phyloP scores from a whole-genome alignment of 2,329 filamentous ascomycete genomes.

The Uncinocarpus reesii region DNA sequence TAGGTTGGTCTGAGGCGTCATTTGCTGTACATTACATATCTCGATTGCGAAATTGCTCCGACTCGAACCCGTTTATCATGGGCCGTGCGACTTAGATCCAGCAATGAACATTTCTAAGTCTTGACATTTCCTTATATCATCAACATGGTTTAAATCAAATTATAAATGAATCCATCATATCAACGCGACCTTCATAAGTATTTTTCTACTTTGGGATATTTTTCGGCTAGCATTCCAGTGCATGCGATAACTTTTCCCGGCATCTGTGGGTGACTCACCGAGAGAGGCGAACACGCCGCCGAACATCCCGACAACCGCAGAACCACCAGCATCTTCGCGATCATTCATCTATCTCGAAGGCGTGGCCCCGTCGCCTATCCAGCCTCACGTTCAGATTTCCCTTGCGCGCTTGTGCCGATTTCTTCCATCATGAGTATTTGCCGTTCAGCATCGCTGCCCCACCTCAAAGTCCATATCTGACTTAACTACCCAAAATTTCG shows the following conservation, averaged over 20 bases:
- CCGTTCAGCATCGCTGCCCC: too few species aligned
- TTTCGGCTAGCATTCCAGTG: too few species aligned
- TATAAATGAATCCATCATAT: too few species aligned
- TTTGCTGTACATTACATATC: slow-evolving; percentile 17
- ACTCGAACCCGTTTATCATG: slow-evolving; percentile 1
- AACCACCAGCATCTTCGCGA: neutral
- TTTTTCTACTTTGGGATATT: too few species aligned
- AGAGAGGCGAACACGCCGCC: neutral
- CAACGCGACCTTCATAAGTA: too few species aligned
- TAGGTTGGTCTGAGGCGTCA: slow-evolving; percentile 17
- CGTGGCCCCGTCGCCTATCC: neutral
- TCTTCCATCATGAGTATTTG: too few species aligned
- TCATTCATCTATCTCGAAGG: neutral
- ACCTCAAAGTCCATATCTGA: too few species aligned
- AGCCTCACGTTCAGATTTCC: too few species aligned
- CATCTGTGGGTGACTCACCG: neutral
- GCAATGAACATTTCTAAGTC: slow-evolving; percentile 6
- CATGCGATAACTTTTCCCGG: neutral
- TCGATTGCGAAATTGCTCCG: slow-evolving; percentile 10
- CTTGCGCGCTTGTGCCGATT: too few species aligned
- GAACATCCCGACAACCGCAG: neutral
- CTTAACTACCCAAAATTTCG: too few species aligned
- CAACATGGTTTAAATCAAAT: too few species aligned
- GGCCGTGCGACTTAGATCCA: neutral
- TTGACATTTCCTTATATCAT: neutral